Evolutionary conservation across 371 early-diverging fungal species (phyloP), one percentile per base, ranked within the genome.

Genomic region (Rhizopus delemar): DNA sequence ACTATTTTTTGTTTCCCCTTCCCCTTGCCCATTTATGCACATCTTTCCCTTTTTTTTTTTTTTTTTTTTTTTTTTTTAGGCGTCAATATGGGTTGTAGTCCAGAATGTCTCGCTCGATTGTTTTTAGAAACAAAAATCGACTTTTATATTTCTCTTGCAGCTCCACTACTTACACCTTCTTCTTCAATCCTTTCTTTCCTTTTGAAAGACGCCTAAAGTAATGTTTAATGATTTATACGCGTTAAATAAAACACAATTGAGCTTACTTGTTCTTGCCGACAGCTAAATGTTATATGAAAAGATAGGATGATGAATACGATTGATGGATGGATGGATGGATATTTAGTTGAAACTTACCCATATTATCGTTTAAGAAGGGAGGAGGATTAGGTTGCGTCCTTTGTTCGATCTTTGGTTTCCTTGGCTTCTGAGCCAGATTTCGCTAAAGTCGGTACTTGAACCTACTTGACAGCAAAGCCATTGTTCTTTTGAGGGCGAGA

Each of bases 151-250:
- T 22, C 22, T 22, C 22, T 22, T 22, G 22, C 22, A 22, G 22
- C 2, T 22, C 22, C 22, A 22, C 8, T 63, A 92, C 92, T 86
- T 90, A 93, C 92, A 90, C 83, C 91, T 92, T 94, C 93, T 95
- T 95, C 93, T 95, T 95, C 76, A 93, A 84, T 73, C 93, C 95
- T 88, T 94, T 95, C 89, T 94, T 95, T 75, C 94, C 94, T 82
- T 95, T 95, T 72, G 91, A 91, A 70, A 95, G 85, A 80, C 86
- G 86, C 81, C 82, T 84, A 75, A 45, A 43, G 43, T 8, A 28
- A 53, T 53, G 34, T 29, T 36, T 53, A 43, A 57, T 52, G 32
- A 34, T 28, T 46, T 39, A 53, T 56, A 36, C 43, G 57, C 35
- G 15, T 56, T 7, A 41, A 28, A 36, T 49, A 28, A 7, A 51